Evolutionary conservation across 257 asterid genomes (phyloP).

Genomic region (Hygrophila difformis): DNA sequence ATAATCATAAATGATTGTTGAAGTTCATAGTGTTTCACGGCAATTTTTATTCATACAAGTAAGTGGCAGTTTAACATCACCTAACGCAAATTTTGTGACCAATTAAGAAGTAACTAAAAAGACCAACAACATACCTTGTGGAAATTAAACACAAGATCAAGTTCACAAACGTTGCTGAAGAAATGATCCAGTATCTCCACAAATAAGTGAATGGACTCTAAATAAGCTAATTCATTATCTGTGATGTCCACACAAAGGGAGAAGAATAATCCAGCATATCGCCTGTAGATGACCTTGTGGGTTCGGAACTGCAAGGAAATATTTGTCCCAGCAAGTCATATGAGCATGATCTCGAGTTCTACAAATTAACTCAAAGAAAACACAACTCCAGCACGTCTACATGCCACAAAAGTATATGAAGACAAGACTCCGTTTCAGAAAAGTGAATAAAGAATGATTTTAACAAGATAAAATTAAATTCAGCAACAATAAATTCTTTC

Average conservation of each 20-base stretch:
- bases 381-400: neutral
- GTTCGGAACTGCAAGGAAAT: constrained; percentile 66
- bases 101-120: no score
- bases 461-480: no score
- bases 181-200: constrained; percentile 97
- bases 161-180: constrained; percentile 96
- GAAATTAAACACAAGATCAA: constrained; percentile 93
- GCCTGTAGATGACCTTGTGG: constrained; percentile 90
- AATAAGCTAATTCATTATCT: constrained; percentile 78
- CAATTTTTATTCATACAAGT: no score
- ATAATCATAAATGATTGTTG: no score
- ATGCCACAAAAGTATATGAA: no score
- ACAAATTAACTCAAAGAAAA: no score
- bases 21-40: no score
- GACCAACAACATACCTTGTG: constrained; percentile 80
- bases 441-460: no score
- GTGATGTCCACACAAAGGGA: constrained; percentile 95
- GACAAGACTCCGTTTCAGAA: no score
- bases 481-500: neutral
- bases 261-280: constrained; percentile 95
- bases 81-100: no score
- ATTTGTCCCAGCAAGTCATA: neutral
- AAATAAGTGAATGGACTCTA: constrained; percentile 77
- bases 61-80: no score
- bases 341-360: no score